Conservation (phyloP, 75 land plant genomes). For the Picea sitchensis region DNA sequence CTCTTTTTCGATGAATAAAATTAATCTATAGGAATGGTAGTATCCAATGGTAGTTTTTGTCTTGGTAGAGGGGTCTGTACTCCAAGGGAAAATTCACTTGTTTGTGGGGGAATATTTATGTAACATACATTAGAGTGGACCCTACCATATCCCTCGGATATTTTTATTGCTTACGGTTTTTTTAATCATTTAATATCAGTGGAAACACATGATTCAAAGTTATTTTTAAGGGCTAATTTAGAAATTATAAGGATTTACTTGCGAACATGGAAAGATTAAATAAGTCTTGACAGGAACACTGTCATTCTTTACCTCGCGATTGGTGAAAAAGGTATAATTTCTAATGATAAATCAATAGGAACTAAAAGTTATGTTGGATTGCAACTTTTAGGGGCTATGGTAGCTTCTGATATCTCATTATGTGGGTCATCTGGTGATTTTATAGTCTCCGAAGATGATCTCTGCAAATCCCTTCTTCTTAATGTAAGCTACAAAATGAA, state of each 20-base stretch:
- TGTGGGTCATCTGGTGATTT: constrained; percentile 13
- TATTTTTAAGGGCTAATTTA: constrained; percentile 39
- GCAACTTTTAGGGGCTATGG: constrained; percentile 36
- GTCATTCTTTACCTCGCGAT: constrained; percentile 14
- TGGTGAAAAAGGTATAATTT: constrained; percentile 28
- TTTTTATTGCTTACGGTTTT: constrained; percentile 23
- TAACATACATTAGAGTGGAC: constrained; percentile 42
- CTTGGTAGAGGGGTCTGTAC: no score
- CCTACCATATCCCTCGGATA: constrained; percentile 19
- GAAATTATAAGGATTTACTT: constrained; percentile 36
- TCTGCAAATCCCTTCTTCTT: constrained; percentile 25
- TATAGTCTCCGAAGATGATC: constrained; percentile 13
- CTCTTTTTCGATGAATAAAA: no score
- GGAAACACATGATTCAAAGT: constrained; percentile 32
- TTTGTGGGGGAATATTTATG: no score
- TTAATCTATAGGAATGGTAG: no score
- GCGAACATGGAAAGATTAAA: constrained; percentile 33
- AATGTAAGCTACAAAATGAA: constrained; percentile 27
- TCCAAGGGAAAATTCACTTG: no score
- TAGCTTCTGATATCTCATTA: constrained; percentile 20
- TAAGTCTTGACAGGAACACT: constrained; percentile 21
- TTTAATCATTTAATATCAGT: constrained; percentile 35
- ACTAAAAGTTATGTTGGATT: constrained; percentile 31
- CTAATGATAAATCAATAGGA: constrained; percentile 10
- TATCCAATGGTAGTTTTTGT: no score